Evolutionary conservation across 371 early-diverging fungal species (phyloP), one percentile per base, ranked within the genome.

Genomic region (Actinomortierella ambigua): DNA sequence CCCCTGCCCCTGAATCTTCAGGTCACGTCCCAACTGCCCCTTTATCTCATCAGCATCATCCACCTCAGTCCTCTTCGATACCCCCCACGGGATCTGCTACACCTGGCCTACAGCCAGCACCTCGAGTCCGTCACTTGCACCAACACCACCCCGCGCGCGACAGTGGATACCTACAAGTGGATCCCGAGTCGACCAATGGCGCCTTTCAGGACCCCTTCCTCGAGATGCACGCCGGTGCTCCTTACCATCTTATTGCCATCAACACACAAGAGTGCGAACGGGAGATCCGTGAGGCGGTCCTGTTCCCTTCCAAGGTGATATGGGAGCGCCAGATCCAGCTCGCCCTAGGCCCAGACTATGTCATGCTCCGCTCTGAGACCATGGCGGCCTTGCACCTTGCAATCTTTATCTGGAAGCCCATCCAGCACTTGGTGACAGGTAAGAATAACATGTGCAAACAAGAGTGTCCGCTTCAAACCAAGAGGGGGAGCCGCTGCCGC

Each of bases 241-340:
- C 85, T 7, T 88, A 85, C 58, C 90, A 92, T 58, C 46, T 92
- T 13, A 57, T 91, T 4, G 87, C 83, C 8, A 84, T 92, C 49
- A 90, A 87, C 13, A 89, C 90, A 0, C 93, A 92, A 75, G 93
- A 92, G 58, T 90, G 91, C 58, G 88, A 87, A 44, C 77, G 85
- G 39, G 82, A 83, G 49, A 85, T 90, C 15, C 80, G 85, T 17
- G 82, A 82, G 58, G 78, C 87, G 0, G 73, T 89, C 1, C 70
- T 90, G 6, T 85, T 86, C 55, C 82, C 89, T 18, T 83, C 85
- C 23, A 86, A 87, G 64, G 78, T 77, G 20, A 68, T 68, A 28
- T 91, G 91, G 91, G 90, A 89, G 51, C 59, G 65, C 7, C 73
- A 76, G 6, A 53, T 90, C 17, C 75, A 77, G 40, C 66, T 79